Conservation (phyloP, 2,329 filamentous ascomycete species). For the Penicillium glabrum region DNA sequence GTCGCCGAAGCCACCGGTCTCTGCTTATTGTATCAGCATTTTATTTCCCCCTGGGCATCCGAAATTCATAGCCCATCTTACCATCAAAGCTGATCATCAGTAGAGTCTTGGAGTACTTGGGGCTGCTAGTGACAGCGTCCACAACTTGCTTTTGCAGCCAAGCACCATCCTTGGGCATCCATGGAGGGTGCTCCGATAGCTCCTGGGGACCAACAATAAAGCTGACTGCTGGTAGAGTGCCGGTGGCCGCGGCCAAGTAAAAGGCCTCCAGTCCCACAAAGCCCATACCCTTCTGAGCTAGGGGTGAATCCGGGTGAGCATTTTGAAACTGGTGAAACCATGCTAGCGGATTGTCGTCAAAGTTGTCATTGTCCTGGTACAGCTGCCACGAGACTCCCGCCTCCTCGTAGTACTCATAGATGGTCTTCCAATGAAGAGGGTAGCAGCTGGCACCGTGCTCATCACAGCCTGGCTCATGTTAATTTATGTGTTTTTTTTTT, state of each 20-base stretch:
- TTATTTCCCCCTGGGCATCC: too few species aligned
- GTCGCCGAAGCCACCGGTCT: conserved; percentile 57
- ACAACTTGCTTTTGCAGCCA: conserved; percentile 57
- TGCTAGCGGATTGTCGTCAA: conserved; percentile 56
- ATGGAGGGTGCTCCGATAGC: conserved; percentile 56
- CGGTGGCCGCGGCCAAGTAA: conserved; percentile 51
- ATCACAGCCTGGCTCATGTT: conserved; percentile 23
- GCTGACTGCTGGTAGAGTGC: conserved; percentile 53
- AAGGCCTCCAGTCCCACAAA: conserved; percentile 52
- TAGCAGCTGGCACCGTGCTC: conserved; percentile 38
- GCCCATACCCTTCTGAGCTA: conserved; percentile 46
- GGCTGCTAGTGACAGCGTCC: conserved; percentile 52
- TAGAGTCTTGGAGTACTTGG: conserved; percentile 48
- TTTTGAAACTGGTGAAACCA: conserved; percentile 50
- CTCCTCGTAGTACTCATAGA: conserved; percentile 51
- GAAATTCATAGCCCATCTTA: too few species aligned
- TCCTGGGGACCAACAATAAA: conserved; percentile 53
- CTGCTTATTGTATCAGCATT: conserved; percentile 11
- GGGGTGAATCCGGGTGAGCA: too few species aligned
- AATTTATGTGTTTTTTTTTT: too few species aligned
- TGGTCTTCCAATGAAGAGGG: conserved; percentile 56
- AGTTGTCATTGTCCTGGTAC: conserved; percentile 53
- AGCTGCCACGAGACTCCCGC: conserved; percentile 53
- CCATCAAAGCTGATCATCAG: conserved; percentile 52
- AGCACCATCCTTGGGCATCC: conserved; percentile 54